Evolutionary conservation across 2,329 filamentous ascomycete species (phyloP), one percentile per base, ranked within the genome.

Genomic region (Fusarium chaquense): DNA sequence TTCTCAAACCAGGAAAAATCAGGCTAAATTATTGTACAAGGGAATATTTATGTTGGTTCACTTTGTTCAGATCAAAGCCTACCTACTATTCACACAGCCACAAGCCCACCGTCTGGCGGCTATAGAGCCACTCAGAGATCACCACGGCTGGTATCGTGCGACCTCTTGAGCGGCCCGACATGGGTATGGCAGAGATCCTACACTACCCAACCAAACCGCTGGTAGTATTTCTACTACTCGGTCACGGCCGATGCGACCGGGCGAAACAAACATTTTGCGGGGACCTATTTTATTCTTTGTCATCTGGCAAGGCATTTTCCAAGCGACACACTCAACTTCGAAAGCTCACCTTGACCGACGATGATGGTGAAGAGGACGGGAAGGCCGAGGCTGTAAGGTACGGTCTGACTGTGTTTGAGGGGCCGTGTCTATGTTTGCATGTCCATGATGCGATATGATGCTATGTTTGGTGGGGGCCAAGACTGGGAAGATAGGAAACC

Each of bases 241-340:
- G 66, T 35, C 56, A 44, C 50, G 28, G n/a, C 35, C 43, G 40
- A 72, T 67, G 62, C 62, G 65, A 45, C 69, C 69, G 28, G 16
- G 13, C 18, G 33, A 47, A 51, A 32, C 32, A 57, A 55, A 45
- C 36, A 18, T 18, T 55, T 54, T 55, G 52, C n/a, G 24, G 38
- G 32, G 59, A 58, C 62, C 58, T 55, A 18, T 41, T 38, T 51
- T 26, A 36, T 36, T 58, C 13, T 52, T 40, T 38, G 38, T 41
- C 12, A 10, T 41, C 58, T 44, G 59, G 62, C 55, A 65, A 74
- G 72, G 72, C 72, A 58, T 74, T 74, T 67, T 74, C 62, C 43
- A 30, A 63, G 41, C 30, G 50, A 53, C 36, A 51, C 15, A 13
- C 35, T 46, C 49, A 63, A 26, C 38, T 36, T 49, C 15, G 30